A percentile compares a stretch with the other conserved stretches of the same genome.
These are phyloP conservation scores for Saccharum hybrid DNA, from an alignment of 202 grass and related monocot species.

Conservation along the genomic window DNA sequence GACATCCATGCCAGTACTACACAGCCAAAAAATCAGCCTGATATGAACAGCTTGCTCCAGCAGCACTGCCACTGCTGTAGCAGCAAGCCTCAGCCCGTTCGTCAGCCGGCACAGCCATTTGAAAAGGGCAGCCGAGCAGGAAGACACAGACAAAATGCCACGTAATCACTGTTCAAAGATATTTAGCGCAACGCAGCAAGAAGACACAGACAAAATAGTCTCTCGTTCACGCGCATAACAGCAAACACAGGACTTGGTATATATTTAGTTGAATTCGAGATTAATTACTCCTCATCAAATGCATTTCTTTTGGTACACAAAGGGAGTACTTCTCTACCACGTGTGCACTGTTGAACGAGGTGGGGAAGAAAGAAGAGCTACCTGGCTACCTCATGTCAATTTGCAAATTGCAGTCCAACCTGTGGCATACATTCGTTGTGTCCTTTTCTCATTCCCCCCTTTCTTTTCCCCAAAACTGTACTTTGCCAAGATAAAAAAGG, in stretches of 20 bases:
- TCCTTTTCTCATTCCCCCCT: not conserved
- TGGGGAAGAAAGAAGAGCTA: not conserved
- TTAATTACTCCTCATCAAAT: not conserved
- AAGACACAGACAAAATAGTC: not conserved
- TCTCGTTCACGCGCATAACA: not conserved
- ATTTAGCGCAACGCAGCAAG: too few relatives aligned
- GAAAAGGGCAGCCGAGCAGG: too few relatives aligned
- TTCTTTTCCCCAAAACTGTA: not conserved
- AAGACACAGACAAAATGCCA: too few relatives aligned
- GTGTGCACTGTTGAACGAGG: not conserved
- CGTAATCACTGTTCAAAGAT: too few relatives aligned
- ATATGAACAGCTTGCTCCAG: too few relatives aligned
- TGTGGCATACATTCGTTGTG: not conserved
- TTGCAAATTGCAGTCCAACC: constrained; percentile 3
- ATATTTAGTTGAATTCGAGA: not conserved
- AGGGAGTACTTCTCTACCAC: not conserved
- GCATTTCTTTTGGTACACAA: not conserved
- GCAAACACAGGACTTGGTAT: not conserved
- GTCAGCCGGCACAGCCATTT: too few relatives aligned
- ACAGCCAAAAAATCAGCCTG: too few relatives aligned
- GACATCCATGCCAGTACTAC: too few relatives aligned
- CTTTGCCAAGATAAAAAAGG: constrained; percentile 16
- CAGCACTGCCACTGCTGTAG: too few relatives aligned
- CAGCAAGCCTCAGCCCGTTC: too few relatives aligned
- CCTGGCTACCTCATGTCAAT: not conserved